These are phyloP conservation scores for Xenosphaeropsis pyriputrescens DNA, from an alignment of 2,329 filamentous ascomycete genomes.

Conservation along the genomic window DNA sequence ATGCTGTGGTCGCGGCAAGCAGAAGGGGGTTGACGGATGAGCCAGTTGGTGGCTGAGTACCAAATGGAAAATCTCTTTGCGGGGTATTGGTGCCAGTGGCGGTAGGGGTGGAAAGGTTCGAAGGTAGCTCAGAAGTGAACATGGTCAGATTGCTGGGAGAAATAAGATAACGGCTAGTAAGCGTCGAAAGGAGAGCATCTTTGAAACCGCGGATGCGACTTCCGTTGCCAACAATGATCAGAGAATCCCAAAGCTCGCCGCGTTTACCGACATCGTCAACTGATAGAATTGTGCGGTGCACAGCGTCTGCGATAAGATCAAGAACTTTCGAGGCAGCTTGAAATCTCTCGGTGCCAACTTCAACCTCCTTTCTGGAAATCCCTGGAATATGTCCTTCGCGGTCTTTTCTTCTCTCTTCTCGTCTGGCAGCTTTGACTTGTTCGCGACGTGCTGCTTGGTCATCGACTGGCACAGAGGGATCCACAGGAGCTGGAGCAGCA, in stretches of 20 bases:
- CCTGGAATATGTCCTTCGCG: constrained; percentile 25
- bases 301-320: constrained; percentile 68
- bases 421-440: constrained; percentile 13
- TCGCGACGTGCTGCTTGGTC: constrained; percentile 11
- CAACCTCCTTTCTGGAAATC: constrained; percentile 50
- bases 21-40: constrained; percentile 74
- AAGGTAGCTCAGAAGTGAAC: constrained; percentile 92
- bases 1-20: constrained; percentile 72
- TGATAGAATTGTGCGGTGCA: constrained; percentile 70
- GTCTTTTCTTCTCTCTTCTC: constrained; percentile 15
- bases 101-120: constrained; percentile 78
- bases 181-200: constrained; percentile 69
- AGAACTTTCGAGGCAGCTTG: constrained; percentile 55
- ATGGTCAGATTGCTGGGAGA: constrained; percentile 89
- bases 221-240: constrained; percentile 87
- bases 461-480: constrained; percentile 5
- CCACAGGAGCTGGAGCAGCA: constrained; percentile 2
- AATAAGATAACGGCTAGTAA: constrained; percentile 73
- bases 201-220: constrained; percentile 62
- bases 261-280: constrained; percentile 78
- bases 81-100: constrained; percentile 90
- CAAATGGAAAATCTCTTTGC: constrained; percentile 31
- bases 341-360: constrained; percentile 66
- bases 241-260: constrained; percentile 76
- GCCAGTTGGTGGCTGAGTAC: constrained; percentile 39